Evolutionary conservation across 306 rosid species (phyloP).

Genomic region (Dalbergia cultrata): DNA sequence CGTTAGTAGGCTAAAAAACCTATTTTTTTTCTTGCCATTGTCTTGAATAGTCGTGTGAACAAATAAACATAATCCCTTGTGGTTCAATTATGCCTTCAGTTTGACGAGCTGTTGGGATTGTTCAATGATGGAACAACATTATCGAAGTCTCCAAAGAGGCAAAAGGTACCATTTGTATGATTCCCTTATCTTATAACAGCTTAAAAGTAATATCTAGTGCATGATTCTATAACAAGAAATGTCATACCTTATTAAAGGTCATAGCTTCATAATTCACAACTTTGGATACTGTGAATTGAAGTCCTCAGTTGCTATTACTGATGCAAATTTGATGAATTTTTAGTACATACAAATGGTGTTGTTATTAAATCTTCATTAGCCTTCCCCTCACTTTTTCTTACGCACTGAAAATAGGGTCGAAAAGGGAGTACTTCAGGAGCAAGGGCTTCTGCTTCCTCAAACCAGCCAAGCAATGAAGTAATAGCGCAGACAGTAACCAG

Average conservation of each 20-base stretch:
- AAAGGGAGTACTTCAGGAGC: conserved; percentile 27
- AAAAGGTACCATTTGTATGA: conserved; percentile 28
- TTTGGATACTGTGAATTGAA: not conserved
- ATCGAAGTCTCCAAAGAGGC: conserved; percentile 13
- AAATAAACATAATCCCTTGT: not conserved
- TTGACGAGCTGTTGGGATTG: conserved; percentile 42
- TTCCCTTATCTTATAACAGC: too few species aligned
- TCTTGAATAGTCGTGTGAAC: not conserved
- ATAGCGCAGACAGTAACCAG: conserved; percentile 46
- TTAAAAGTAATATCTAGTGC: too few species aligned
- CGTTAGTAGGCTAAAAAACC: not conserved
- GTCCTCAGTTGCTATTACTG: not conserved
- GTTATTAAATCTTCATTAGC: conserved; percentile 13
- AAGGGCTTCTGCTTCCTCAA: conserved; percentile 9
- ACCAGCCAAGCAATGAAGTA: conserved; percentile 37
- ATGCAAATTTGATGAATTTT: not conserved
- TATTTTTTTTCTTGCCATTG: not conserved
- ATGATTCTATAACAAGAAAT: not conserved
- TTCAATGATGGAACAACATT: not conserved
- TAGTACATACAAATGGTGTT: not conserved
- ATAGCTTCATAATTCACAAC: not conserved
- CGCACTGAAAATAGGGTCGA: conserved; percentile 38
- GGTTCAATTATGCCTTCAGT: conserved; percentile 42
- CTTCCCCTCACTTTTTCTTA: not conserved
- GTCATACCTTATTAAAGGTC: not conserved